phyloP scores from a whole-genome alignment of 2,329 filamentous ascomycete genomes.

The Alternaria sp. region DNA sequence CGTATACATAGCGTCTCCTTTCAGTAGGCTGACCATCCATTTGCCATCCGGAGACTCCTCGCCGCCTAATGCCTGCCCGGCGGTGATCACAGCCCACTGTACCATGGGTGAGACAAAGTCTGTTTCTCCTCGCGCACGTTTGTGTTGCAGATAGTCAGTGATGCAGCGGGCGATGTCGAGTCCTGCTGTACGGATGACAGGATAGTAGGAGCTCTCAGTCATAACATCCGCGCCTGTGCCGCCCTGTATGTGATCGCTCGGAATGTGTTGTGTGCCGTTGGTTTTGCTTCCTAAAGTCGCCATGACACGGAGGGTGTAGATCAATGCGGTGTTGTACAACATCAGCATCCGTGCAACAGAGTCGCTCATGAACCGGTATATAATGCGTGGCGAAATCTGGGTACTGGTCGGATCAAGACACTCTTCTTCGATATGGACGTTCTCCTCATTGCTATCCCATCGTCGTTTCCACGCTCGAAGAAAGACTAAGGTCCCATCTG shows the following conservation, averaged over 20 bases:
- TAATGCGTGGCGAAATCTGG: neutral
- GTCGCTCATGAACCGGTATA: constrained; percentile 9
- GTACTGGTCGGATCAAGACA: neutral
- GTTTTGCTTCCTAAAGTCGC: constrained; percentile 9
- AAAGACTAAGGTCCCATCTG: neutral
- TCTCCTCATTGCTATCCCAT: constrained; percentile 14
- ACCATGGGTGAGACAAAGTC: constrained; percentile 21
- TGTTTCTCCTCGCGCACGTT: constrained; percentile 3
- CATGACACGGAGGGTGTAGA: constrained; percentile 32
- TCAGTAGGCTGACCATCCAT: neutral
- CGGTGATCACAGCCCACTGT: constrained; percentile 30
- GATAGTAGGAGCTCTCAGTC: neutral
- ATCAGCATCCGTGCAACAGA: constrained; percentile 26
- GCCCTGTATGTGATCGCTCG: neutral
- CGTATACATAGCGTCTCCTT: neutral
- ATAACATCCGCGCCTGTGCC: neutral
- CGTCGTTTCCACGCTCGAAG: constrained; percentile 13
- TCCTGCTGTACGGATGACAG: constrained; percentile 16
- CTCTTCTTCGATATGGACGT: neutral
- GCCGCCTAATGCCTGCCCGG: constrained; percentile 19
- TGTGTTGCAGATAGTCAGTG: constrained; percentile 20
- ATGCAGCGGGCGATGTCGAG: constrained; percentile 30
- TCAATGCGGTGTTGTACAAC: constrained; percentile 37
- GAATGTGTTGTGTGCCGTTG: neutral
- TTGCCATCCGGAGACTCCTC: neutral